phyloP scores from a whole-genome alignment of 768 basidiomycete genomes.

The Trichaptum fuscoviolaceum region DNA sequence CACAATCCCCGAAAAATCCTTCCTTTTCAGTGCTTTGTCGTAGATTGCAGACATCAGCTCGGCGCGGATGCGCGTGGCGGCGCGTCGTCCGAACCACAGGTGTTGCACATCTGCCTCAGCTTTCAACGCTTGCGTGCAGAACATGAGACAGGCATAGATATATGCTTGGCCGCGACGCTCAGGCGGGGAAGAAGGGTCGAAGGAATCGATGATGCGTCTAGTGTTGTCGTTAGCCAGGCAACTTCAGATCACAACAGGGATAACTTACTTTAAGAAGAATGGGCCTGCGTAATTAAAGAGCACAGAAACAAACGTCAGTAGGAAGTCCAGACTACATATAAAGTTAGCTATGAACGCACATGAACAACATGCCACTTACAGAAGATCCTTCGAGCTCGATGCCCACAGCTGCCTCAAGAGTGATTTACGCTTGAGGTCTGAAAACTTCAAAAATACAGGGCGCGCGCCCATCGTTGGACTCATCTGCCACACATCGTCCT shows the following conservation, averaged over 20 bases:
- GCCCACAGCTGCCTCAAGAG: slow-evolving; percentile 40
- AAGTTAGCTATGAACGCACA: not conserved
- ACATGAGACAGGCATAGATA: slow-evolving; percentile 73
- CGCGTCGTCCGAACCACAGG: slow-evolving; percentile 79
- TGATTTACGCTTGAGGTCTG: slow-evolving; percentile 27
- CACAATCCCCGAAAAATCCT: slow-evolving; percentile 76
- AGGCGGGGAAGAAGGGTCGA: slow-evolving; percentile 40
- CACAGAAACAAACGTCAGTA: slow-evolving; percentile 63
- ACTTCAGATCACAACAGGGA: slow-evolving; percentile 10
- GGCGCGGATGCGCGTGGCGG: slow-evolving; percentile 60
- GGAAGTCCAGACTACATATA: slow-evolving; percentile 50
- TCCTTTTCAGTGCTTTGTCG: slow-evolving; percentile 80
- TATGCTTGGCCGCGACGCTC: slow-evolving; percentile 59
- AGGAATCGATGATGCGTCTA: slow-evolving; percentile 50
- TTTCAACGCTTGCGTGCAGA: slow-evolving; percentile 55
- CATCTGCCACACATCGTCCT: slow-evolving; percentile 67
- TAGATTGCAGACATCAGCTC: slow-evolving; percentile 86
- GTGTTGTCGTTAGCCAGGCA: slow-evolving; percentile 11
- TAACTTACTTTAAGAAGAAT: slow-evolving; percentile 72
- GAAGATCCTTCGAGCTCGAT: slow-evolving; percentile 42
- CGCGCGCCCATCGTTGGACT: slow-evolving; percentile 65
- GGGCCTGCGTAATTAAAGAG: slow-evolving; percentile 76
- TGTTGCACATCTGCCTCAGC: slow-evolving; percentile 68
- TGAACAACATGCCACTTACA: slow-evolving; percentile 17
- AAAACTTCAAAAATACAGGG: slow-evolving; percentile 52